Base-by-base conservation (phyloP, 2,329 filamentous ascomycete species). In the Cladorrhinum sp. region DNA sequence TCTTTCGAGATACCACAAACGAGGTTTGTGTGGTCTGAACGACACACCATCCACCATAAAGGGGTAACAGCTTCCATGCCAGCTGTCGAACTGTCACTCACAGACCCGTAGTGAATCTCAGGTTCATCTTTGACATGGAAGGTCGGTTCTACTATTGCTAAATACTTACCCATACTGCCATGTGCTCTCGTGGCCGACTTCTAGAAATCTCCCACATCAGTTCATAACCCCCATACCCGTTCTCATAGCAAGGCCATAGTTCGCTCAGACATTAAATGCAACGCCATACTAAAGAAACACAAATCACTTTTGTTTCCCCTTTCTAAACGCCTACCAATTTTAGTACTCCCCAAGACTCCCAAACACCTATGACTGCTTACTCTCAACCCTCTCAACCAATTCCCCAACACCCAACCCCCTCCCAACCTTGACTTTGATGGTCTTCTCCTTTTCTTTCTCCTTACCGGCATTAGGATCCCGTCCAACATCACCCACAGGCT, bases 371-470 rank as follows among this genome's bases (percentile, higher is more conserved):
- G 74, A 70, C 59, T 79, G 76, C 65, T 82, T 81, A 65, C 76
- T 81, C 75, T 89, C 87, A 64, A 85, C 84, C 77, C 85, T 86
- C 79, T 92, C 89, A 21, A 92, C 87, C 71, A 92, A 75, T 67
- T 89, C 88, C 2, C 87, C 90, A 0, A 96, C 92, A 1, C 93
- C 93, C 55, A 96, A 73, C 0, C 81, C 83, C 69, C 92, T 80
- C 16, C 93, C 93, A 55, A 97, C 89, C 77, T 92, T 93, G 63
- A 96, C 90, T 78, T 91, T 93, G 66, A 89, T 82, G 86, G 89
- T 90, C 77, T 72, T 64, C 14, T 84, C 81, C 55, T 73, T 59
- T 71, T n/a, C n/a, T n/a, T n/a, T n/a, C n/a, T n/a, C n/a, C n/a
- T 74, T 54, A 62, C 68, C 14, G 16, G 58, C 62, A 10, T 55